These are phyloP conservation scores for Selenicereus undatus DNA, from an alignment of 148 eudicot species.

Conservation along the genomic window DNA sequence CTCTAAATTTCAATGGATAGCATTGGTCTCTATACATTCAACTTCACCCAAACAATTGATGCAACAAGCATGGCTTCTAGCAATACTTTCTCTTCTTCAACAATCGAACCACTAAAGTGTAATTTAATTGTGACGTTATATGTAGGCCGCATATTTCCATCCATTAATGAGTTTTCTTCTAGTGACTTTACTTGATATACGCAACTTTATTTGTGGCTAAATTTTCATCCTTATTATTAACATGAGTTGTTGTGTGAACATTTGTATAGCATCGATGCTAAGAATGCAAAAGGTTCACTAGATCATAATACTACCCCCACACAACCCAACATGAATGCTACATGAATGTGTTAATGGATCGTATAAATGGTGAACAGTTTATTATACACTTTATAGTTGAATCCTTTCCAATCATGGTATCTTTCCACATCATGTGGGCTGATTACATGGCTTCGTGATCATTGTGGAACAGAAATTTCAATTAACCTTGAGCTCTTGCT, in stretches of 20 bases:
- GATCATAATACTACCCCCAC: background rate
- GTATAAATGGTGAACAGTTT: background rate
- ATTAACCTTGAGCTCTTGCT: background rate
- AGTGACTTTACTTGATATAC: background rate
- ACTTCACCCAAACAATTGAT: constrained; percentile 78
- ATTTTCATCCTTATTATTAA: background rate
- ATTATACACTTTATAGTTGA: background rate
- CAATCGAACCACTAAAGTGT: constrained; percentile 36
- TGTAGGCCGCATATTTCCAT: background rate
- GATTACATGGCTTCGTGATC: background rate
- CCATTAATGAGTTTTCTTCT: background rate
- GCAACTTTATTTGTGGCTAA: background rate
- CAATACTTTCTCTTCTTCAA: constrained; percentile 45
- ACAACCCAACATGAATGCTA: background rate
- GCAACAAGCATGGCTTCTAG: constrained; percentile 72
- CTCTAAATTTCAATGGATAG: background rate
- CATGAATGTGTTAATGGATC: background rate
- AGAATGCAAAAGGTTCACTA: background rate
- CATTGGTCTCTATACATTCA: constrained; percentile 17
- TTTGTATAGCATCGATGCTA: background rate
- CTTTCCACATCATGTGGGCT: background rate
- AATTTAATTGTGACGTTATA: constrained; percentile 36
- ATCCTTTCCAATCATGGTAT: background rate
- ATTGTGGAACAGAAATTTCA: background rate
- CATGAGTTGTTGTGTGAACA: background rate